Evolutionary conservation across 768 basidiomycete genomes (phyloP).

Genomic region (Plicaturopsis crispa): DNA sequence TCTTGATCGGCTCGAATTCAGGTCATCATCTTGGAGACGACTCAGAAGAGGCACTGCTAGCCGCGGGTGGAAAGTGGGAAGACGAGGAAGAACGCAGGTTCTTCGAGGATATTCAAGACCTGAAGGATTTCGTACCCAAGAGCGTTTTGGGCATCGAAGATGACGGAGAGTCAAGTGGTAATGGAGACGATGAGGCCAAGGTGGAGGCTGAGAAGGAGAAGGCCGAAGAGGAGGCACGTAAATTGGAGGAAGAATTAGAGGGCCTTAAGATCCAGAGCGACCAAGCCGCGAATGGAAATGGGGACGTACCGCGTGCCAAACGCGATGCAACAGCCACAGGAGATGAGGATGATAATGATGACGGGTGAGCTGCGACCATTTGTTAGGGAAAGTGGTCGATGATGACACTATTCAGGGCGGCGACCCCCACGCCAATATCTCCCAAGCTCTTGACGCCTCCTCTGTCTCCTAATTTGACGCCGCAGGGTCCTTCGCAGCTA

Average conservation of each 20-base stretch:
- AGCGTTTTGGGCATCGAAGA: slow-evolving; percentile 70
- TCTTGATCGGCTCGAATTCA: slow-evolving; percentile 55
- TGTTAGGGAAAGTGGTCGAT: no score
- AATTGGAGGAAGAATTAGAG: slow-evolving; percentile 73
- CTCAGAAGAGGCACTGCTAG: slow-evolving; percentile 44
- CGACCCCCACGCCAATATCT: slow-evolving; percentile 63
- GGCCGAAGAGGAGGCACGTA: slow-evolving; percentile 61
- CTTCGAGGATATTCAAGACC: slow-evolving; percentile 87
- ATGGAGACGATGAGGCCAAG: slow-evolving; percentile 25
- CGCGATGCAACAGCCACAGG: slow-evolving; percentile 5
- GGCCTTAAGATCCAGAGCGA: slow-evolving; percentile 40
- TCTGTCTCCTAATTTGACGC: slow-evolving; percentile 62
- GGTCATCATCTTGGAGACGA: slow-evolving; percentile 37
- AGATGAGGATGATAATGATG: slow-evolving; percentile 44
- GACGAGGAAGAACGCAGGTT: slow-evolving; percentile 95
- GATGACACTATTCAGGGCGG: slow-evolving; percentile 16
- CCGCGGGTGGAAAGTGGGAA: slow-evolving; percentile 92
- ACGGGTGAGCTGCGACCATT: no score
- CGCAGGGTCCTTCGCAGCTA: slow-evolving; percentile 90
- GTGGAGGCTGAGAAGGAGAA: slow-evolving; percentile 45
- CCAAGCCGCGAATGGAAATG: slow-evolving; percentile 11
- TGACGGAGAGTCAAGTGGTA: slow-evolving; percentile 23
- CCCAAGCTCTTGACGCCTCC: slow-evolving; percentile 56
- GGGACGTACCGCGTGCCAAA: no score
- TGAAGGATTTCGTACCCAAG: slow-evolving; percentile 87